phyloP scores from a whole-genome alignment of 2,329 filamentous ascomycete genomes.

The Sphaerulina populicola region DNA sequence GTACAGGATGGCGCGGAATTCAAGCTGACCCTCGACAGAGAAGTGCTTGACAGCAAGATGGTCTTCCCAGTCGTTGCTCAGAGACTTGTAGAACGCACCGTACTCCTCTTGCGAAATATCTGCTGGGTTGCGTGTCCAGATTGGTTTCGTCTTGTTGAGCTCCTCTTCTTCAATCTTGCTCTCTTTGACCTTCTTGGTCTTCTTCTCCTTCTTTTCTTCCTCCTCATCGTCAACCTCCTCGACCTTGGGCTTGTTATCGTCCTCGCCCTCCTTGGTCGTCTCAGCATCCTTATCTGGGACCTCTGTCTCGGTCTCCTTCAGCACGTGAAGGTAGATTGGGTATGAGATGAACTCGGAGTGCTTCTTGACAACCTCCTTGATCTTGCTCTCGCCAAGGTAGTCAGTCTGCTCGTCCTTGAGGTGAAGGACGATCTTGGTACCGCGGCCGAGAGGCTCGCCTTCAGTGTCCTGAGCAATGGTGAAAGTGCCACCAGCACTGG shows the following conservation, averaged over 20 bases:
- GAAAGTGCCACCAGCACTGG: slow-evolving; percentile 93
- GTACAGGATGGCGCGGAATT: slow-evolving; percentile 99
- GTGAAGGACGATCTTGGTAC: slow-evolving; percentile 96
- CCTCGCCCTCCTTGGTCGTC: slow-evolving; percentile 60
- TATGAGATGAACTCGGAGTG: slow-evolving; percentile 99
- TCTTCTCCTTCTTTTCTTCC: slow-evolving; percentile 76
- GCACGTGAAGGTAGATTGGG: slow-evolving; percentile 99
- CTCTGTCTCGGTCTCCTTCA: slow-evolving; percentile 99
- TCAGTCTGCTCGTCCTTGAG: slow-evolving; percentile 98
- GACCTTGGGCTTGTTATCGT: slow-evolving; percentile 92
- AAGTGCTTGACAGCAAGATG: slow-evolving; percentile 99
- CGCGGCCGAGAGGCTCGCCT: slow-evolving; percentile 81
- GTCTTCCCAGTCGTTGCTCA: slow-evolving; percentile 99
- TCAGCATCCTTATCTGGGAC: slow-evolving; percentile 92
- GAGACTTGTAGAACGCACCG: slow-evolving; percentile 98
- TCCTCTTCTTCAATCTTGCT: slow-evolving; percentile 98
- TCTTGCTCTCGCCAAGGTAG: slow-evolving; percentile 96
- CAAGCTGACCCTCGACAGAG: slow-evolving; percentile 99
- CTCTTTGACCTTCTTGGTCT: slow-evolving; percentile 99
- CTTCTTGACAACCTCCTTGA: slow-evolving; percentile 99
- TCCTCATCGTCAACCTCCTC: slow-evolving; percentile 81
- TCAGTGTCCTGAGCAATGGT: slow-evolving; percentile 84
- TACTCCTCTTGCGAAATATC: slow-evolving; percentile 97
- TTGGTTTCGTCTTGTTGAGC: slow-evolving; percentile 99
- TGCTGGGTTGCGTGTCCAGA: slow-evolving; percentile 96